These are phyloP conservation scores for Emergomyces orientalis DNA, from an alignment of 2,329 filamentous ascomycete genomes.

Conservation along the genomic window DNA sequence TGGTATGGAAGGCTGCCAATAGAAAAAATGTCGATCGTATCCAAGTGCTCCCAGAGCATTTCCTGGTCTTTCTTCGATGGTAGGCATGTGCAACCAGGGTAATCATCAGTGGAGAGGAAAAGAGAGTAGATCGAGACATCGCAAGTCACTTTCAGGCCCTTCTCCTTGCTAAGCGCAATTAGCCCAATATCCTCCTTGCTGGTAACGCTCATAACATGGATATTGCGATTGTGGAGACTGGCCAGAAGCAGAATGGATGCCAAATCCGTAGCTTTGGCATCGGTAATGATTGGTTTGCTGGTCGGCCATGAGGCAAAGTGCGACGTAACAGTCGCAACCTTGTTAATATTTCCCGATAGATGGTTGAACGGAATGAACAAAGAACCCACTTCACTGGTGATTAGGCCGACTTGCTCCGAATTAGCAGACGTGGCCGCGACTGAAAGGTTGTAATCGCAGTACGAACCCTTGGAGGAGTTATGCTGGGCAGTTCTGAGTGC, in stretches of 20 bases:
- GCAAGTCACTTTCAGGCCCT: slow-evolving; percentile 73
- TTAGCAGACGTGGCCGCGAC: slow-evolving; percentile 65
- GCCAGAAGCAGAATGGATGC: slow-evolving; percentile 71
- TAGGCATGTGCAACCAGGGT: slow-evolving; percentile 56
- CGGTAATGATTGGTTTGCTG: slow-evolving; percentile 71
- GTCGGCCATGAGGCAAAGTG: slow-evolving; percentile 71
- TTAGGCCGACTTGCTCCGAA: slow-evolving; percentile 62
- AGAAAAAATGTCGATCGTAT: slow-evolving; percentile 68
- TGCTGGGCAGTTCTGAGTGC: slow-evolving; percentile 63
- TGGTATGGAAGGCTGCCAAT: slow-evolving; percentile 71
- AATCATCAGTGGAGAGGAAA: slow-evolving; percentile 64
- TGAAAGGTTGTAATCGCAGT: slow-evolving; percentile 73
- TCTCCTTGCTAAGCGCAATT: slow-evolving; percentile 68
- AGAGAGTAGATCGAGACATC: slow-evolving; percentile 73
- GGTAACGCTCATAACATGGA: slow-evolving; percentile 73
- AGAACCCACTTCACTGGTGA: slow-evolving; percentile 65
- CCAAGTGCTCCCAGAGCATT: slow-evolving; percentile 64
- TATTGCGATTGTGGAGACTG: slow-evolving; percentile 66
- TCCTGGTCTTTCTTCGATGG: slow-evolving; percentile 60
- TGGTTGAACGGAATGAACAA: slow-evolving; percentile 77
- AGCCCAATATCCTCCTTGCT: slow-evolving; percentile 69
- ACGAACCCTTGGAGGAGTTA: slow-evolving; percentile 57
- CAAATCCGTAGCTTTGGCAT: slow-evolving; percentile 69
- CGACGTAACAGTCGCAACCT: slow-evolving; percentile 67
- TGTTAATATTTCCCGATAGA: slow-evolving; percentile 72